Base-by-base conservation (phyloP, 2,329 filamentous ascomycete species). In the Zymoseptoria pseudotritici region DNA sequence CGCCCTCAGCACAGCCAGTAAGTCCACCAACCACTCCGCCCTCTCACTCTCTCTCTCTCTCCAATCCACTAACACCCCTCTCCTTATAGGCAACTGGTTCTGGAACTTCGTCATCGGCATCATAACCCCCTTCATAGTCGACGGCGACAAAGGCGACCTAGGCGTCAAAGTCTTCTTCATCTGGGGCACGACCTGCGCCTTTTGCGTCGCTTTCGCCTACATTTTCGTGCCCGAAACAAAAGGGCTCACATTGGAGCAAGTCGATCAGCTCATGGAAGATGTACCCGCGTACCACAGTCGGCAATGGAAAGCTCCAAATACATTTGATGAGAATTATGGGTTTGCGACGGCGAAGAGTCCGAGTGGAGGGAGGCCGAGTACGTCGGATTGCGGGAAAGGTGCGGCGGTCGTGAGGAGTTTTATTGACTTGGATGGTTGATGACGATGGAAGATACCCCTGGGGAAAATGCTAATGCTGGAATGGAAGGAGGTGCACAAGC, bases 111-210 rank as follows among this genome's bases (percentile, higher is more conserved):
- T 82, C 73, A 84, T 85, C 66, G 81, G 84, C 61, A 82, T 90
- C 73, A 89, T 91, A 75, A 89, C 84, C 7, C 86, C 87, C 17
- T 90, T 87, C 80, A 86, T 90, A 76, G 82, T 88, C 36, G 83
- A 83, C 36, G 68, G 75, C 50, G 78, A 83, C 62, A 75, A 82
- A 63, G 86, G 85, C 64, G 75, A 81, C 69, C 76, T 83, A 1
- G 74, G 75, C 24, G 63, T 75, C 62, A 77, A 76, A 61, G 77
- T 79, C 60, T 79, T 79, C 72, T 78, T 77, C 72, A 64, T 79
- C 61, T 79, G 77, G 77, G 77, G 76, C 56, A 65, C 70, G 1
- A 69, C 70, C 2, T 75, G 73, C 66, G 62, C 56, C 22, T 58
- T 65, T 58, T 73, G 71, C 58, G 66, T 70, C 11, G 50, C 71